Percentiles rank a stretch among this genome's conserved stretches.
Evolutionary conservation across 345 rosid species (phyloP).

Genomic region (Sonneratia alba): DNA sequence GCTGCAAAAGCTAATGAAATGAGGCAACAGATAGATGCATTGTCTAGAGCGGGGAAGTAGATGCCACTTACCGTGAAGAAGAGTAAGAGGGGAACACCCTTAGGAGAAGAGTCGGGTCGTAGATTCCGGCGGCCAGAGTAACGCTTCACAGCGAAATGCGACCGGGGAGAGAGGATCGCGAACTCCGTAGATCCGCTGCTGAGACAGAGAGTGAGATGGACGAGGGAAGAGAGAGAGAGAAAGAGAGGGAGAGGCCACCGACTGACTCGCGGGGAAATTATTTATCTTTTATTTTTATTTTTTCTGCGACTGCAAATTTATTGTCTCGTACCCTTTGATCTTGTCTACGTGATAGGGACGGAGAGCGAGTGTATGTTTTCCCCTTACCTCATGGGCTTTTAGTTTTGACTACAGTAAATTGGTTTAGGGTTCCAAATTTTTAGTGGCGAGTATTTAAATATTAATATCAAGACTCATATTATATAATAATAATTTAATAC

Average conservation of each 20-base stretch:
- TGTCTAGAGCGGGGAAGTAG: slow-evolving; percentile 1
- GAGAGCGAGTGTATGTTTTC: neutral
- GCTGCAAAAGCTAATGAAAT: neutral
- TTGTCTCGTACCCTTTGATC: neutral
- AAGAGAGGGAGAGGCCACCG: neutral
- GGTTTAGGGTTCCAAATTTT: no score
- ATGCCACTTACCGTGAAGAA: neutral
- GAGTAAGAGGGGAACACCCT: neutral
- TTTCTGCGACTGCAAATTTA: neutral
- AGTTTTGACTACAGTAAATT: no score
- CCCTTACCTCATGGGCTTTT: neutral
- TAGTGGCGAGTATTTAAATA: no score
- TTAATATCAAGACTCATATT: no score
- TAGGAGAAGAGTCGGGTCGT: neutral
- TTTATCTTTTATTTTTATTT: neutral
- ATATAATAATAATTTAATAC: no score
- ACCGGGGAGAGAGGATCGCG: neutral
- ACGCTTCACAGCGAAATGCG: slow-evolving; percentile 17
- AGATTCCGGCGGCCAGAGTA: slow-evolving; percentile 10
- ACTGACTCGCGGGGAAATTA: neutral
- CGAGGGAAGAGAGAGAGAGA: neutral
- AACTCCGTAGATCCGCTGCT: neutral
- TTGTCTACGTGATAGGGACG: neutral
- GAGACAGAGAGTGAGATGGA: neutral
- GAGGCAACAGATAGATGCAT: neutral